phyloP scores from a whole-genome alignment of 2,329 filamentous ascomycete genomes.

The Sclerotiophoma versabilis region DNA sequence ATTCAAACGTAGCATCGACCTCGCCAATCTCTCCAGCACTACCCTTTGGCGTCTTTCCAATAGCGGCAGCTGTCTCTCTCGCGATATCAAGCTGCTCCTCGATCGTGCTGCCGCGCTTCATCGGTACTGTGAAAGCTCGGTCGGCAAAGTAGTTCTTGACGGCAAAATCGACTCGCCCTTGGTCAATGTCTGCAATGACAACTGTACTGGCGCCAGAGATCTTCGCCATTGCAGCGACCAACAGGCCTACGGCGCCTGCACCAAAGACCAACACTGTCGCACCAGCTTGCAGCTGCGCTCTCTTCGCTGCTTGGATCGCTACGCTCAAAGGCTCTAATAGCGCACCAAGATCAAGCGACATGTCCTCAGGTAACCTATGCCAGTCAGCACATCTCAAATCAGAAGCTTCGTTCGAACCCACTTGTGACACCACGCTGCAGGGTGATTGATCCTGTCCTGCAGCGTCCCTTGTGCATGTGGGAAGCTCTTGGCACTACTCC shows the following conservation, averaged over 20 bases:
- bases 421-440: constrained; percentile 65
- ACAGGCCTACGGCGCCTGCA: constrained; percentile 66
- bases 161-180: constrained; percentile 63
- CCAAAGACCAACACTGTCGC: constrained; percentile 65
- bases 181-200: constrained; percentile 68
- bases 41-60: constrained; percentile 49
- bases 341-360: constrained; percentile 64
- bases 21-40: constrained; percentile 55
- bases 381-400: constrained; percentile 10
- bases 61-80: constrained; percentile 56
- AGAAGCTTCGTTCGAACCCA: constrained; percentile 22
- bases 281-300: constrained; percentile 57
- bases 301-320: constrained; percentile 64
- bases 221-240: constrained; percentile 65
- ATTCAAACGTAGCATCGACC: constrained; percentile 76
- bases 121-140: constrained; percentile 53
- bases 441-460: constrained; percentile 68
- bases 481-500: constrained; percentile 66
- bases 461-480: constrained; percentile 70
- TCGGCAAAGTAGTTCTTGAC: constrained; percentile 59
- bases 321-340: constrained; percentile 68
- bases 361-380: constrained; percentile 56
- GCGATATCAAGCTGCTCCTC: constrained; percentile 63
- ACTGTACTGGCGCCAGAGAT: constrained; percentile 62
- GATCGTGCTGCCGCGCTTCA: constrained; percentile 55